Conservation (phyloP, 768 basidiomycete genomes). For the Trametes gibbosa region DNA sequence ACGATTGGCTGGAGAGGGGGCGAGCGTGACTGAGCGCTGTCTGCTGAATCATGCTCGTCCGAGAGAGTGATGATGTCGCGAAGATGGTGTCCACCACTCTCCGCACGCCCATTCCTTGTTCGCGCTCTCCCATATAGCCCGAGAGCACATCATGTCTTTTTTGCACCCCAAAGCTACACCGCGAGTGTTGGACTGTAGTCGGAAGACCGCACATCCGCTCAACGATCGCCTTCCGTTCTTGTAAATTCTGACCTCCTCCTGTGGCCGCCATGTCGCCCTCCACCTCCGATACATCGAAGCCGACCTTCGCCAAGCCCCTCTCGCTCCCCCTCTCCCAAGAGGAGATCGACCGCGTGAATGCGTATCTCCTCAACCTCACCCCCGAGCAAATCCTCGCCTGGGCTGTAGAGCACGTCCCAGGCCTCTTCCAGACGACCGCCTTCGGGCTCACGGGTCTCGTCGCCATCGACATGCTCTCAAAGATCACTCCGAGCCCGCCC, state of each 20-base stretch:
- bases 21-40: constrained; percentile 11
- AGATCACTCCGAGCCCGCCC: constrained; percentile 62
- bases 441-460: constrained; percentile 95
- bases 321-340: constrained; percentile 55
- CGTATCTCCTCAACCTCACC: constrained; percentile 61
- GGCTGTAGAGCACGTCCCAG: constrained; percentile 77
- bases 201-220: not conserved
- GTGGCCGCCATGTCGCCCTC: not conserved
- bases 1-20: constrained; percentile 1
- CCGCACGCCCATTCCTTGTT: constrained; percentile 14
- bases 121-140: constrained; percentile 4
- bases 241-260: not conserved
- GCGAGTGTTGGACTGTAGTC: not conserved
- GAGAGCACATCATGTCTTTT: constrained; percentile 9
- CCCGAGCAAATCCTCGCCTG: constrained; percentile 86
- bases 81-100: constrained; percentile 19
- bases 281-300: constrained; percentile 15
- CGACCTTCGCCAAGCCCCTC: constrained; percentile 43
- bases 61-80: constrained; percentile 14
- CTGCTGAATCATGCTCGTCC: constrained; percentile 19
- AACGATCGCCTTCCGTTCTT: not conserved
- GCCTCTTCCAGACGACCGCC: constrained; percentile 90
- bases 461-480: constrained; percentile 91
- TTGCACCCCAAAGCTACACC: not conserved
- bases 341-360: constrained; percentile 69